phyloP scores from a whole-genome alignment of 1,284 basidiomycete species.

The Leccinum subspadiceum region DNA sequence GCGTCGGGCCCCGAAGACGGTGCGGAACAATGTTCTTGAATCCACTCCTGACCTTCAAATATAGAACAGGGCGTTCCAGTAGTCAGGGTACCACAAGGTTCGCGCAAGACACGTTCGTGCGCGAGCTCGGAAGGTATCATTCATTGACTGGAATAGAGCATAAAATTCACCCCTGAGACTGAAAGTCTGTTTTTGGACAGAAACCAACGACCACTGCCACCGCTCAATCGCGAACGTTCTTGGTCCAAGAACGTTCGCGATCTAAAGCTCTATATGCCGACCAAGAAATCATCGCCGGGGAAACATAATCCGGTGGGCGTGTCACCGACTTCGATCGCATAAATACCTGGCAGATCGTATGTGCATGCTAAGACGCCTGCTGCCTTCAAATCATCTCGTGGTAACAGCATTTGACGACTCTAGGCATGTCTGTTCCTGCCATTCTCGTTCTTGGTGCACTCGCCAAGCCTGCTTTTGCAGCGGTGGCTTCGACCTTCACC shows the following conservation, averaged over 20 bases:
- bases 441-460: slow-evolving; percentile 22
- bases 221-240: background rate
- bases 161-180: background rate
- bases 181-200: background rate
- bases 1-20: background rate
- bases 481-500: slow-evolving; percentile 19
- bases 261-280: background rate
- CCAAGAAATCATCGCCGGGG: background rate
- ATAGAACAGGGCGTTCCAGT: background rate
- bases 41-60: background rate
- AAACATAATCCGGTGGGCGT: background rate
- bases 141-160: background rate
- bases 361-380: background rate
- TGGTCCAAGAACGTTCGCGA: too few relatives aligned
- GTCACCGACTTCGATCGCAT: background rate
- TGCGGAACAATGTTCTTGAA: background rate
- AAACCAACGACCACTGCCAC: background rate
- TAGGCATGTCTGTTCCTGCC: slow-evolving; percentile 13
- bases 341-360: slow-evolving; percentile 14
- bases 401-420: background rate
- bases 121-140: background rate
- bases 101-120: slow-evolving; percentile 18
- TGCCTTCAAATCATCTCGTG: background rate
- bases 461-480: slow-evolving; percentile 15
- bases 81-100: slow-evolving; percentile 1